Evolutionary conservation across 805 yeast species (phyloP).

Genomic region (Candida odintsovae): DNA sequence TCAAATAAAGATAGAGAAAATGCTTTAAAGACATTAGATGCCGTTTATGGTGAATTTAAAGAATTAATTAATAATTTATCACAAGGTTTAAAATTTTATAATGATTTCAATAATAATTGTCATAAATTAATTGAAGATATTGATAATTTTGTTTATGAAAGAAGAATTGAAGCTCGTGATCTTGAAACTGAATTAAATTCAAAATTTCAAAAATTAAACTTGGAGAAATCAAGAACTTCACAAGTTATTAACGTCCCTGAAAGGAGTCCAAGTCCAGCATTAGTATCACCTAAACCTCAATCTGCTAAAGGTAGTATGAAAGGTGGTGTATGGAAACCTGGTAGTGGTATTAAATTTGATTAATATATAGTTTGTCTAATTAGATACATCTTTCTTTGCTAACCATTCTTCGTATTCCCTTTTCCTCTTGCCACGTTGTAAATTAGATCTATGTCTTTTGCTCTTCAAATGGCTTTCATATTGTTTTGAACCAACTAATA

Average conservation of each 20-base stretch:
- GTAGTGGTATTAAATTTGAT: conserved; percentile 22
- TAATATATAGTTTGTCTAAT: conserved; percentile 2
- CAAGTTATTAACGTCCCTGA: not conserved
- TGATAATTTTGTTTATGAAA: conserved; percentile 42
- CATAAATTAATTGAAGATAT: conserved; percentile 41
- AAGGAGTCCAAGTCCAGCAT: conserved; percentile 12
- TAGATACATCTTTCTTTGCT: conserved; percentile 12
- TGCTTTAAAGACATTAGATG: conserved; percentile 43
- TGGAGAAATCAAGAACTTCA: conserved; percentile 2
- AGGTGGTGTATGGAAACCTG: conserved; percentile 25
- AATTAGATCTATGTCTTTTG: conserved; percentile 56
- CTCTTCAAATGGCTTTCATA: conserved; percentile 67
- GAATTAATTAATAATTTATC: conserved; percentile 55
- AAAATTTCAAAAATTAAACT: conserved; percentile 26
- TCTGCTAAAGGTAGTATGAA: conserved; percentile 17
- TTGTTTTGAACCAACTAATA: conserved; percentile 68
- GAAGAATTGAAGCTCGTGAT: conserved; percentile 49
- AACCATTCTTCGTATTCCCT: conserved; percentile 45
- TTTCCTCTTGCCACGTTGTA: conserved; percentile 42
- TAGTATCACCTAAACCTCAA: conserved; percentile 20
- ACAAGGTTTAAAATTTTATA: conserved; percentile 70
- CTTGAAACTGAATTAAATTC: conserved; percentile 33
- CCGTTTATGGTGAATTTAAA: conserved; percentile 21
- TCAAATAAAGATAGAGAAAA: conserved; percentile 32
- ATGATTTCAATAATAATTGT: conserved; percentile 47